Percentiles rank a stretch among this genome's conserved stretches.
Conservation (phyloP, 2,329 filamentous ascomycete genomes). For the Aureobasidium musti region DNA sequence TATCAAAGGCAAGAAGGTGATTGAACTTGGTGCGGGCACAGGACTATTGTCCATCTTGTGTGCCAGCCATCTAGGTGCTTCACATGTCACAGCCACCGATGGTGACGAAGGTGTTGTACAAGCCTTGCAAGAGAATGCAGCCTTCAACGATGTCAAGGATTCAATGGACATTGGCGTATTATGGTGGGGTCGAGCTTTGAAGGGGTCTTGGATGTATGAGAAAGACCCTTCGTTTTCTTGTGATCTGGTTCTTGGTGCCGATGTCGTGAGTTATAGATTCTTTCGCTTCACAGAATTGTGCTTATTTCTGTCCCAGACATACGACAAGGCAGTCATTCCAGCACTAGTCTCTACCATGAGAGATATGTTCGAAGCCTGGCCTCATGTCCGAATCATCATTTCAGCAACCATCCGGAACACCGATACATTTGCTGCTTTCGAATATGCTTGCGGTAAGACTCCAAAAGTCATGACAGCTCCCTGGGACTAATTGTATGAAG, state of each 20-base stretch:
- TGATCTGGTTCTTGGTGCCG: constrained; percentile 72
- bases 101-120: constrained; percentile 72
- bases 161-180: constrained; percentile 55
- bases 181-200: constrained; percentile 64
- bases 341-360: constrained; percentile 65
- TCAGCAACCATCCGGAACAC: constrained; percentile 71
- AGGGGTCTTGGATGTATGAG: constrained; percentile 60
- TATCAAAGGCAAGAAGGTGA: constrained; percentile 58
- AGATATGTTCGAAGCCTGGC: constrained; percentile 61
- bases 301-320: constrained; percentile 55
- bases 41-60: constrained; percentile 75
- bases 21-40: constrained; percentile 76
- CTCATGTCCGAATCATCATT: constrained; percentile 62
- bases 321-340: constrained; percentile 66
- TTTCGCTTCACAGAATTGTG: not conserved
- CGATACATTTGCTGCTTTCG: constrained; percentile 67
- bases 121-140: constrained; percentile 66
- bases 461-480: not conserved
- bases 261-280: constrained; percentile 56
- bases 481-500: constrained; percentile 30
- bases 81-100: constrained; percentile 68
- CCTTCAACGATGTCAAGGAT: constrained; percentile 65
- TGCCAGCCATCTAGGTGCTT: constrained; percentile 63
- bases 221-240: constrained; percentile 48
- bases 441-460: constrained; percentile 56